Evolutionary conservation across 768 basidiomycete species (phyloP).

Genomic region (Boletus sp.): DNA sequence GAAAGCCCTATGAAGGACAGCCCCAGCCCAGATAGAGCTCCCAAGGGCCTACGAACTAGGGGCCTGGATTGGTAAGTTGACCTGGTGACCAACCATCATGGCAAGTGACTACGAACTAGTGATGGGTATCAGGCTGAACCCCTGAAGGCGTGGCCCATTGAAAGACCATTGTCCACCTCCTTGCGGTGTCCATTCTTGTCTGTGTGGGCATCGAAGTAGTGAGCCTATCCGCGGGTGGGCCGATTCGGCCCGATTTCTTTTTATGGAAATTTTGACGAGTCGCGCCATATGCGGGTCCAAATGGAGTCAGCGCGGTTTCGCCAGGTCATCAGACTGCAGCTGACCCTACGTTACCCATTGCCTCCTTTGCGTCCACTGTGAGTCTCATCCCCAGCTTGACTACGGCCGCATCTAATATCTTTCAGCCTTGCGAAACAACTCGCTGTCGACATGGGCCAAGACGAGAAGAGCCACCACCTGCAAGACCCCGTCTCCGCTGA

Average conservation of each 20-base stretch:
- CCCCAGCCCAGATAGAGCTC: too few species aligned
- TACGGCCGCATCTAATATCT: neutral
- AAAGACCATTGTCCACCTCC: too few species aligned
- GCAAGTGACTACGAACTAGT: too few species aligned
- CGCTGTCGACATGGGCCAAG: conserved; percentile 17
- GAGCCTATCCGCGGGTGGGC: too few species aligned
- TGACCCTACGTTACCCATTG: neutral
- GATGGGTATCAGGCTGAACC: too few species aligned
- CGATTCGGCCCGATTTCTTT: neutral
- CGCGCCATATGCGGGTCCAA: neutral
- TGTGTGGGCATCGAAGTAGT: too few species aligned
- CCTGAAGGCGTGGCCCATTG: too few species aligned
- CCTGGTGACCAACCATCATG: neutral
- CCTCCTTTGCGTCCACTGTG: conserved; percentile 5
- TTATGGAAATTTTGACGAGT: neutral
- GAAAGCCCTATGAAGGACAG: too few species aligned
- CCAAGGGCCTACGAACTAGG: too few species aligned
- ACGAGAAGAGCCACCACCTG: conserved; percentile 21
- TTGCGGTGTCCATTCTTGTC: too few species aligned
- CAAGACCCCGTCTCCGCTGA: conserved; percentile 8
- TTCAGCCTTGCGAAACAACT: neutral
- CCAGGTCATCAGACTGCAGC: too few species aligned
- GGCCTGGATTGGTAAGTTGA: too few species aligned
- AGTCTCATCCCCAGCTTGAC: neutral
- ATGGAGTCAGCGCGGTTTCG: neutral